Evolutionary conservation across 805 yeast species (phyloP), one percentile per base, ranked within the genome.

Genomic region (Candida taoyuanica): DNA sequence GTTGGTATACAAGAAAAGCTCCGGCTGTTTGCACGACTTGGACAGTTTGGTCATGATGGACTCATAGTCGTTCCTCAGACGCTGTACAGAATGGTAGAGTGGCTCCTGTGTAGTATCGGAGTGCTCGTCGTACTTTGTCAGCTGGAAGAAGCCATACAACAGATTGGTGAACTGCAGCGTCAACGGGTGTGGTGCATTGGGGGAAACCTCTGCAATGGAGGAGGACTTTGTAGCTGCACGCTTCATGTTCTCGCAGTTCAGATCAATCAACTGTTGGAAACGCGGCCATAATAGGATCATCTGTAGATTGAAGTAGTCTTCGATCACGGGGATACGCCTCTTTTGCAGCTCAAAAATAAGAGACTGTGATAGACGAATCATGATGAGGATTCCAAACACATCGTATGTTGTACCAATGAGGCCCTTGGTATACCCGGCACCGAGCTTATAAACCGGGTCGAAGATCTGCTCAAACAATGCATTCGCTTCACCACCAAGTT

Each of bases 1-100:
- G 39, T 65, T 65, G 45, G 81, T 83, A 56, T 78, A 83, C 37
- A 89, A 65, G 53, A 88, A 86, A 31, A 73, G 60, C 54, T 87
- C 96, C 9, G 72, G 59, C 43, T 74, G 71, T 37, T 73, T 78
- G 5, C 71, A 56, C 40, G 73, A 69, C 40, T 74, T 78, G 6
- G 73, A 59, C 37, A 87, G 59, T 51, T 81, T 86, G 3, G 93
- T 85, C 56, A 89, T 62, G 1, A 78, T 71, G 17, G 76, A 76
- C 55, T 93, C 98, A 56, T 78, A 89, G 46, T 85, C 96, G 50
- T 77, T 79, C 39, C 91, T 67, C 26, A 91, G 60, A 39, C 96
- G 69, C 5, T 67, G 68, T 6, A 91, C 69, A 2, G 88, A 78
- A 45, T 73, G 77, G 29, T 75, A 75, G 7, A 91, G 64, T 2